Evolutionary conservation across 2,329 filamentous ascomycete species (phyloP).

Genomic region (Boeremia exigua): DNA sequence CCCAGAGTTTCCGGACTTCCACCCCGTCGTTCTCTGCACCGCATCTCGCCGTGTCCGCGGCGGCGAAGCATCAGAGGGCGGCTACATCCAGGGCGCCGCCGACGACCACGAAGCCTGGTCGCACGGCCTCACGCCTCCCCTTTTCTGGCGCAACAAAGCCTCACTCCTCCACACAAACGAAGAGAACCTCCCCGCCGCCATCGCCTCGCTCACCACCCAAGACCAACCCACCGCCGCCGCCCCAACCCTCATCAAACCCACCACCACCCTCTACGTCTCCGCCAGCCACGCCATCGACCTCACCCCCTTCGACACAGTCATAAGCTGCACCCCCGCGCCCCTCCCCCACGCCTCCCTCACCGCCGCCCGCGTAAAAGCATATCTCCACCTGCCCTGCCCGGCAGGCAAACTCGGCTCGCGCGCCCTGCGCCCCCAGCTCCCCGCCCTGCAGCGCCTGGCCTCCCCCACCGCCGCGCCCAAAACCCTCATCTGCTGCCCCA

Average conservation of each 20-base stretch:
- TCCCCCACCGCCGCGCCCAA: neutral
- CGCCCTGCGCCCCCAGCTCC: constrained; percentile 76
- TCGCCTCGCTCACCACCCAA: constrained; percentile 51
- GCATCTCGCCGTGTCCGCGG: constrained; percentile 75
- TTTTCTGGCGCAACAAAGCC: constrained; percentile 79
- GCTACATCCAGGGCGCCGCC: constrained; percentile 92
- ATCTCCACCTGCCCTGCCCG: constrained; percentile 68
- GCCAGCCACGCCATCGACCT: constrained; percentile 47
- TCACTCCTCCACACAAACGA: constrained; percentile 69
- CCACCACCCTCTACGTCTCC: constrained; percentile 49
- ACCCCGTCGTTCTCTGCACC: constrained; percentile 83
- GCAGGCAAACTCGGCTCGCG: constrained; percentile 80
- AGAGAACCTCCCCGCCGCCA: constrained; percentile 63
- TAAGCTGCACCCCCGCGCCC: constrained; percentile 54
- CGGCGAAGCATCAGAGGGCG: constrained; percentile 71
- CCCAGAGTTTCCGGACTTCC: constrained; percentile 62
- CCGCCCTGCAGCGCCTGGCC: constrained; percentile 64
- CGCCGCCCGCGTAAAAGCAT: constrained; percentile 47
- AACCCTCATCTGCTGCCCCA: constrained; percentile 69
- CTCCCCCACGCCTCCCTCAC: constrained; percentile 25
- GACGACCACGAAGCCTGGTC: constrained; percentile 97
- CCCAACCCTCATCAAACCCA: constrained; percentile 52
- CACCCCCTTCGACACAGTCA: constrained; percentile 47
- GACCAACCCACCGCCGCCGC: constrained; percentile 17
- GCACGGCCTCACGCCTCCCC: constrained; percentile 72